These are phyloP conservation scores for Eruca vesicaria DNA, from an alignment of 441 rosid genomes.

Conservation along the genomic window DNA sequence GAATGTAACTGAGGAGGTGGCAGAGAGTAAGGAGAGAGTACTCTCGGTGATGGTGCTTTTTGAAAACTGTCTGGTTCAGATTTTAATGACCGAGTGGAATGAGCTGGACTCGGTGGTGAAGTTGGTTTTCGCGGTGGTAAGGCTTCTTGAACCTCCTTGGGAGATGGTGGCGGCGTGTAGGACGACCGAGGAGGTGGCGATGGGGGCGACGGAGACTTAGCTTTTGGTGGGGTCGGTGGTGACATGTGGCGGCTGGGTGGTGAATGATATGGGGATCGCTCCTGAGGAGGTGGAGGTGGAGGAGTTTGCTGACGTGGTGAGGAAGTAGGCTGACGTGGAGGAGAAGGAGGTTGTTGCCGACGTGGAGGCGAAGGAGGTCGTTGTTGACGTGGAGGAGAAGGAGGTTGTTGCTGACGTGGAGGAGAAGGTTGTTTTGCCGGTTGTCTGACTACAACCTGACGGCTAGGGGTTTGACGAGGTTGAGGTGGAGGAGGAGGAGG, in stretches of 20 bases:
- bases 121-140: constrained; percentile 11
- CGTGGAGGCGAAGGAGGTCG: too few species aligned
- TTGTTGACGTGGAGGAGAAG: constrained; percentile 35
- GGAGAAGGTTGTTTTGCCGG: constrained; percentile 22
- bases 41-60: constrained; percentile 38
- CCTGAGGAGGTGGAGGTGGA: constrained; percentile 24
- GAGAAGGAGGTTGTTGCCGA: constrained; percentile 31
- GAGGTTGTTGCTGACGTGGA: constrained; percentile 35
- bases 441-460: constrained; percentile 17
- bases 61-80: constrained; percentile 35
- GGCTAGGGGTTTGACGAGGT: constrained; percentile 30
- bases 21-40: constrained; percentile 65
- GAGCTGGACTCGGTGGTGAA: constrained; percentile 37
- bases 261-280: constrained; percentile 20
- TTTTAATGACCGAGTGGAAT: constrained; percentile 13
- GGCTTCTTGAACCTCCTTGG: constrained; percentile 32
- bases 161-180: constrained; percentile 39
- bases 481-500: constrained; percentile 26
- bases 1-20: constrained; percentile 63
- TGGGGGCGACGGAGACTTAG: constrained; percentile 7
- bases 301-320: constrained; percentile 6
- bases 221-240: constrained; percentile 32
- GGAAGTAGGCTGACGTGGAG: constrained; percentile 30
- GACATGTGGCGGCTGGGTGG: constrained; percentile 32
- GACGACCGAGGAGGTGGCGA: constrained; percentile 22